Percentiles rank a stretch among this genome's conserved stretches.
phyloP scores from a whole-genome alignment of 164 flowering plant species.

The Umbellularia californica region DNA sequence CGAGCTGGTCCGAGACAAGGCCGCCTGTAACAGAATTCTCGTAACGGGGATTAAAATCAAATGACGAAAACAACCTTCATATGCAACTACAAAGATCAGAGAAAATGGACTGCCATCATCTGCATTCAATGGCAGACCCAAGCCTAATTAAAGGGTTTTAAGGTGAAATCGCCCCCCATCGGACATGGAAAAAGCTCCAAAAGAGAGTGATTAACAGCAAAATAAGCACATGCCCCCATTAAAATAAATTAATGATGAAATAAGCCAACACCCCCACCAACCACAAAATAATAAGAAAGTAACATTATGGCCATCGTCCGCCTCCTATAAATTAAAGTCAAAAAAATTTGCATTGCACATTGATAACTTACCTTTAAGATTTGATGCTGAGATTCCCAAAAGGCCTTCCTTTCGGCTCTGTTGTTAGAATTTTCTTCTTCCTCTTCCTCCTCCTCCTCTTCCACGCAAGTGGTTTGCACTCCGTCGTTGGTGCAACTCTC shows the following conservation, averaged over 20 bases:
- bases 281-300: too few species aligned
- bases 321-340: too few species aligned
- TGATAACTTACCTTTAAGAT: conserved; percentile 21
- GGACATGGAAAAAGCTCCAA: too few species aligned
- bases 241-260: too few species aligned
- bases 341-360: too few species aligned
- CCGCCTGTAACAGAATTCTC: conserved; percentile 36
- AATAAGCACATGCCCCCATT: too few species aligned
- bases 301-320: too few species aligned
- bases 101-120: not conserved
- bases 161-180: too few species aligned
- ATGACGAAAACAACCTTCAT: not conserved
- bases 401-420: conserved; percentile 14
- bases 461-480: fast-evolving
- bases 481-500: conserved; percentile 6
- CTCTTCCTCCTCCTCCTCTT: conserved; percentile 6
- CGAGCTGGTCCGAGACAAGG: conserved; percentile 52
- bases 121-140: too few species aligned
- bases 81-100: not conserved
- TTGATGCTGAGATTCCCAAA: conserved; percentile 27
- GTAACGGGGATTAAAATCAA: not conserved
- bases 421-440: conserved; percentile 9
- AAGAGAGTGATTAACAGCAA: too few species aligned
- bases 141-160: too few species aligned
- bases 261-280: too few species aligned